Conservation (phyloP, 2,329 filamentous ascomycete species). For the Penicillium italicum region DNA sequence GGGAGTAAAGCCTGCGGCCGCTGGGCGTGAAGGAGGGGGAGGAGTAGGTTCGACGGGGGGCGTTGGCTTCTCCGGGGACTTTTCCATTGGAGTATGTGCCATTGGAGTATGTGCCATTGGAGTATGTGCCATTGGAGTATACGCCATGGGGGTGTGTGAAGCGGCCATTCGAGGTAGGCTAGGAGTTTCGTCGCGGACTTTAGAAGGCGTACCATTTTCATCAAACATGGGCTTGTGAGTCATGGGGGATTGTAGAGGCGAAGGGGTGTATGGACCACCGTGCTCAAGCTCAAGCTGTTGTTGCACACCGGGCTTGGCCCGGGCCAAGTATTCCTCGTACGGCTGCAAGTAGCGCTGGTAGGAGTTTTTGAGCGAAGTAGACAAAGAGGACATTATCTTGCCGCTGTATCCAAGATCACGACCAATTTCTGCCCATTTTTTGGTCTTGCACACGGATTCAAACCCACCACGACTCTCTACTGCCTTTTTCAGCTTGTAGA, state of each 20-base stretch:
- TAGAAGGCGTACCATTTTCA: conserved; percentile 46
- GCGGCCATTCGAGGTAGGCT: conserved; percentile 56
- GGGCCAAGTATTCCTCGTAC: conserved; percentile 88
- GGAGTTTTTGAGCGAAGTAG: conserved; percentile 95
- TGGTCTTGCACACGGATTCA: conserved; percentile 91
- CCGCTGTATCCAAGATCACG: conserved; percentile 95
- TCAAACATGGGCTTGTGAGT: conserved; percentile 47
- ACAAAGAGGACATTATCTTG: conserved; percentile 99
- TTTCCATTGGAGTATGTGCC: conserved; percentile 50
- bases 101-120: conserved; percentile 32
- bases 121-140: conserved; percentile 44
- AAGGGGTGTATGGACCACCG: conserved; percentile 81
- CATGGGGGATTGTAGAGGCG: conserved; percentile 70
- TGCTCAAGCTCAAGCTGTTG: conserved; percentile 92
- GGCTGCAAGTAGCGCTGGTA: conserved; percentile 96
- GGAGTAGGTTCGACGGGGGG: conserved; percentile 39
- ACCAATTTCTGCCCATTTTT: conserved; percentile 99
- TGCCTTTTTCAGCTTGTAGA: conserved; percentile 94
- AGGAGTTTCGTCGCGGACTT: conserved; percentile 62
- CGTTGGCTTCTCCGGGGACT: conserved; percentile 33
- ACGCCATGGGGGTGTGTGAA: conserved; percentile 50
- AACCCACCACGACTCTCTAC: conserved; percentile 94
- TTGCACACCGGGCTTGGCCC: conserved; percentile 93
- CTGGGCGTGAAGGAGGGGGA: conserved; percentile 33
- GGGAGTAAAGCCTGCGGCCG: conserved; percentile 61